Conservation (phyloP, 1,139 yeast species). For the Magnusiomyces tetraspermus region DNA sequence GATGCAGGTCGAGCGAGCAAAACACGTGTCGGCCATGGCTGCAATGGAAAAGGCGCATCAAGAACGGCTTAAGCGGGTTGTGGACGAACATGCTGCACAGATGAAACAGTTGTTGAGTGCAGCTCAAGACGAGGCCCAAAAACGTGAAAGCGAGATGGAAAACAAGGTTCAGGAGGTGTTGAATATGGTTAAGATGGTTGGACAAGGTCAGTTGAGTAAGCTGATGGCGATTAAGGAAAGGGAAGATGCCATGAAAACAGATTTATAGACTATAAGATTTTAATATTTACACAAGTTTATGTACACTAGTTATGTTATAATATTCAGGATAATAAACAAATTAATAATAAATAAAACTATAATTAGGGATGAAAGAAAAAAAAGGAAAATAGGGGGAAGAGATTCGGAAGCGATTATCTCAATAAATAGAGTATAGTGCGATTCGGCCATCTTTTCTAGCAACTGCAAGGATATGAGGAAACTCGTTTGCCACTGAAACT, state of each 20-base stretch:
- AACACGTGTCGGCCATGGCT: neutral
- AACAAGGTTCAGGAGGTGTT: neutral
- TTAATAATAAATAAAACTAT: too few species aligned
- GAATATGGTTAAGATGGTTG: neutral
- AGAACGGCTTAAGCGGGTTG: neutral
- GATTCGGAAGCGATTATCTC: too few species aligned
- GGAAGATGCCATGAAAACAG: neutral
- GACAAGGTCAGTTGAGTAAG: neutral
- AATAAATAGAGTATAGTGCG: constrained; percentile 27
- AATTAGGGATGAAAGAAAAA: too few species aligned
- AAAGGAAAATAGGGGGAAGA: too few species aligned
- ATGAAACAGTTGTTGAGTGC: neutral
- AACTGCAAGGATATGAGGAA: constrained; percentile 29
- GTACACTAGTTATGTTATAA: too few species aligned
- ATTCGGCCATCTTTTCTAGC: constrained; percentile 35
- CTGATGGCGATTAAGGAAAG: neutral
- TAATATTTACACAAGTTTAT: too few species aligned
- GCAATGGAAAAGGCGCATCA: neutral
- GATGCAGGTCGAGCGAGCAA: neutral
- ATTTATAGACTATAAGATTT: too few species aligned
- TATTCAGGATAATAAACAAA: too few species aligned
- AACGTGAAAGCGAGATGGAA: neutral
- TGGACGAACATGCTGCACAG: neutral
- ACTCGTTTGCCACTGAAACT: neutral
- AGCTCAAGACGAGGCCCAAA: neutral